Conservation (phyloP, 495 filamentous ascomycete species). For the Aspergillus panamensis region DNA sequence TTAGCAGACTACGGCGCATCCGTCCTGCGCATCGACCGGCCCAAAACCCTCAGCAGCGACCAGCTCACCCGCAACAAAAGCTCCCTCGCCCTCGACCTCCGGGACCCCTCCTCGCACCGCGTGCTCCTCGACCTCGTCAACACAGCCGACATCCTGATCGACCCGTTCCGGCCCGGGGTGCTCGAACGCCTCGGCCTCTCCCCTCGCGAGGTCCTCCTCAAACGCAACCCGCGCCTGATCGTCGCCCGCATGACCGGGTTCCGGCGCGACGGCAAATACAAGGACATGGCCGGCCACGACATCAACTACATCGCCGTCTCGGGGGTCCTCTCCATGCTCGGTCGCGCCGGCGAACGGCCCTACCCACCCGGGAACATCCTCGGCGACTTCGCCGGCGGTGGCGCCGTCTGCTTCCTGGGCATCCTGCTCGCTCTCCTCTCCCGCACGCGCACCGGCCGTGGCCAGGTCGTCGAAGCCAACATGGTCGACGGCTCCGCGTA, state of each 20-base stretch:
- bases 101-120: conserved; percentile 55
- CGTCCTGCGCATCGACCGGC: conserved; percentile 84
- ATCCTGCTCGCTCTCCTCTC: conserved; percentile 46
- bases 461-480: conserved; percentile 89
- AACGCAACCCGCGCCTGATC: conserved; percentile 71
- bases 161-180: conserved; percentile 88
- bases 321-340: conserved; percentile 73
- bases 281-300: conserved; percentile 90
- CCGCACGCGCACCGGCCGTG: conserved; percentile 54
- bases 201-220: conserved; percentile 57
- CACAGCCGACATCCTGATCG: conserved; percentile 75
- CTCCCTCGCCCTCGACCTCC: conserved; percentile 75
- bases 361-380: conserved; percentile 79
- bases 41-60: conserved; percentile 47
- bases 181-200: conserved; percentile 77
- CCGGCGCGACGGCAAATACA: conserved; percentile 78
- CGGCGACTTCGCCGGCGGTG: conserved; percentile 89
- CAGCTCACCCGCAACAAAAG: conserved; percentile 73
- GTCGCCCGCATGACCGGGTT: conserved; percentile 87
- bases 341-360: conserved; percentile 63
- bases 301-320: conserved; percentile 95
- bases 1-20: conserved; percentile 85
- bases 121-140: conserved; percentile 63
- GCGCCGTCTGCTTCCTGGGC: conserved; percentile 66
- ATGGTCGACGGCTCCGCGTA: conserved; percentile 91